A percentile compares a stretch with the other conserved stretches of the same genome.
These are phyloP conservation scores for Salix udensis DNA, from an alignment of 345 rosid genomes.

Conservation along the genomic window DNA sequence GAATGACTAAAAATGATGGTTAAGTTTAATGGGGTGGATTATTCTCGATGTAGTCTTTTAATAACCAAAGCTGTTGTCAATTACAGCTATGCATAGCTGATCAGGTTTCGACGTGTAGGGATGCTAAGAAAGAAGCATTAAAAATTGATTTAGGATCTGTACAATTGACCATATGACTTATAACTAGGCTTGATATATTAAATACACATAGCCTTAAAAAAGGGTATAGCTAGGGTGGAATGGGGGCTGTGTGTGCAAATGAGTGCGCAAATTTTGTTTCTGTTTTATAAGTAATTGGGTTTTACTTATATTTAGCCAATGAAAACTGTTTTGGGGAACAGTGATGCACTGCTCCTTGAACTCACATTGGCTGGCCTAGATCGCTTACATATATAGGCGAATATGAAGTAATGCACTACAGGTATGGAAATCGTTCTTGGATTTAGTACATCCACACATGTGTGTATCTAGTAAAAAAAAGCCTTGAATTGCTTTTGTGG, in stretches of 20 bases:
- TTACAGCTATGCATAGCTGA: neutral
- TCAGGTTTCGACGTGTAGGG: conserved; percentile 34
- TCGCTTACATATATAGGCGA: conserved; percentile 12
- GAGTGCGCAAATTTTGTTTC: conserved; percentile 2
- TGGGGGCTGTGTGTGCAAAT: conserved; percentile 15
- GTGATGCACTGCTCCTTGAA: conserved; percentile 6
- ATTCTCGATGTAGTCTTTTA: conserved; percentile 14
- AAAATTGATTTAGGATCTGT: conserved; percentile 23
- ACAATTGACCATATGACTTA: conserved; percentile 21
- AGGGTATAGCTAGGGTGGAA: too few relatives aligned
- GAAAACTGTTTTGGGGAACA: conserved; percentile 22
- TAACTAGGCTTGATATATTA: conserved; percentile 17
- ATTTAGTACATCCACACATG: conserved; percentile 14
- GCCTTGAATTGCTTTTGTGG: neutral
- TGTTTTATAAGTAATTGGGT: conserved; percentile 5
- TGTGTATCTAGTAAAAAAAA: neutral
- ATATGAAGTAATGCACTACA: conserved; percentile 5
- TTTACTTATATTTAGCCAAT: conserved; percentile 13
- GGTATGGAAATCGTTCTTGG: conserved; percentile 32
- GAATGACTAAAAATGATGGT: conserved; percentile 16
- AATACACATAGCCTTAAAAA: conserved; percentile 12
- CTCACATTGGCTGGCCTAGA: conserved; percentile 20
- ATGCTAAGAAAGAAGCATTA: conserved; percentile 39
- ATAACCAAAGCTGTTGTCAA: conserved; percentile 9
- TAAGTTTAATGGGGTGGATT: conserved; percentile 8